These are phyloP conservation scores for Kazachstania martiniae DNA, from an alignment of 805 yeast genomes.

Conservation along the genomic window DNA sequence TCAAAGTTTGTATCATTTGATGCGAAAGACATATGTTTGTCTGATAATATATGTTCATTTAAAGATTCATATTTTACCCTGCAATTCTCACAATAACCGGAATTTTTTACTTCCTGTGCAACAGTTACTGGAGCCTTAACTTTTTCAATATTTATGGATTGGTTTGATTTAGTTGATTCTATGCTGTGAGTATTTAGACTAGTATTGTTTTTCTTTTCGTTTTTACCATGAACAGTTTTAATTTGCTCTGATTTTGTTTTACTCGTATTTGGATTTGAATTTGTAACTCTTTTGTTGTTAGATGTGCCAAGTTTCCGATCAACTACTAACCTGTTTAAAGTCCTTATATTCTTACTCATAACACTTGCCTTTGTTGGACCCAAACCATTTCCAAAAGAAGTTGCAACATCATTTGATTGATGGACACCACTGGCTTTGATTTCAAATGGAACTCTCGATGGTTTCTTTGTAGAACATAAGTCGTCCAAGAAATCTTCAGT, in stretches of 20 bases:
- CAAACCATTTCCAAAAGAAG: conserved; percentile 26
- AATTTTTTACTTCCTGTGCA: conserved; percentile 18
- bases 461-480: conserved; percentile 15
- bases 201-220: not conserved
- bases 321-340: conserved; percentile 23
- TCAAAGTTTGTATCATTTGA: conserved; percentile 55
- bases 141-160: not conserved
- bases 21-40: conserved; percentile 73
- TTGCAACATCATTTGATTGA: conserved; percentile 28
- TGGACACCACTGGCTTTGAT: conserved; percentile 30
- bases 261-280: not conserved
- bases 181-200: not conserved
- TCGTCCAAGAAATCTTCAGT: conserved; percentile 27
- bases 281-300: conserved; percentile 13
- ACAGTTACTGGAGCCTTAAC: not conserved
- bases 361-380: conserved; percentile 28
- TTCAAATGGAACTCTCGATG: conserved; percentile 22
- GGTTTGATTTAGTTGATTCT: not conserved
- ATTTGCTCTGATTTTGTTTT: not conserved
- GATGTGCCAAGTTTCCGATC: conserved; percentile 25
- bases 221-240: no score
- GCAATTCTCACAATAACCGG: conserved; percentile 94
- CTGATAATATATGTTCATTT: conserved; percentile 60
- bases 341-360: conserved; percentile 21
- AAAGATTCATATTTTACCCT: conserved; percentile 71